Conservation (phyloP, 192 early-diverging fungal species). For the Entomortierella lignicola region DNA sequence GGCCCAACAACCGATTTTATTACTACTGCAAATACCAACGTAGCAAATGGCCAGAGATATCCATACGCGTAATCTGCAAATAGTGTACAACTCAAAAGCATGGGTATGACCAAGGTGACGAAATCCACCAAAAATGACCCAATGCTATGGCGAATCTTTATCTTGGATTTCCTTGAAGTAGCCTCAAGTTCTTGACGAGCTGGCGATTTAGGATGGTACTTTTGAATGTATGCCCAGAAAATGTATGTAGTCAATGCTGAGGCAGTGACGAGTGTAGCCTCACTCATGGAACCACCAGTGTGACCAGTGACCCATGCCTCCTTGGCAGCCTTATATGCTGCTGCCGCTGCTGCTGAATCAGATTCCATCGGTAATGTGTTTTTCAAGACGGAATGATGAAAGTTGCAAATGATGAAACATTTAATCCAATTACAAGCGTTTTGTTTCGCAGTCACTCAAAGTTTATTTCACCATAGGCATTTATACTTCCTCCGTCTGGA, state of each 20-base stretch:
- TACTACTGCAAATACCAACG: conserved; percentile 19
- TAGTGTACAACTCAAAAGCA: conserved; percentile 34
- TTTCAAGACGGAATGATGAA: background rate
- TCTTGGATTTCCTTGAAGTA: conserved; percentile 23
- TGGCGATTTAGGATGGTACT: conserved; percentile 48
- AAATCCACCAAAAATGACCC: conserved; percentile 38
- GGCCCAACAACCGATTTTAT: conserved; percentile 33
- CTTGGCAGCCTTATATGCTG: conserved; percentile 64
- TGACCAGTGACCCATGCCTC: conserved; percentile 68
- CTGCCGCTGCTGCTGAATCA: conserved; percentile 21
- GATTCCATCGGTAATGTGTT: conserved; percentile 8
- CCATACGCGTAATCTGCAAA: conserved; percentile 50
- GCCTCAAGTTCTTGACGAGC: conserved; percentile 14
- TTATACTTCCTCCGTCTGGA: no score
- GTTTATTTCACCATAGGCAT: no score
- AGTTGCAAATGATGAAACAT: background rate
- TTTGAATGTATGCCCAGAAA: conserved; percentile 48
- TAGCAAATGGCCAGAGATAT: conserved; percentile 42
- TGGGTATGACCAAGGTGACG: conserved; percentile 23
- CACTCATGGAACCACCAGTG: conserved; percentile 62
- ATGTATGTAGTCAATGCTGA: conserved; percentile 58
- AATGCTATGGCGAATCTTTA: conserved; percentile 14
- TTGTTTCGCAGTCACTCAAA: no score
- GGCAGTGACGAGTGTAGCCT: conserved; percentile 57
- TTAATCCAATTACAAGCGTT: no score